phyloP scores from a whole-genome alignment of 805 yeast genomes.

The Lipomyces kockii region DNA sequence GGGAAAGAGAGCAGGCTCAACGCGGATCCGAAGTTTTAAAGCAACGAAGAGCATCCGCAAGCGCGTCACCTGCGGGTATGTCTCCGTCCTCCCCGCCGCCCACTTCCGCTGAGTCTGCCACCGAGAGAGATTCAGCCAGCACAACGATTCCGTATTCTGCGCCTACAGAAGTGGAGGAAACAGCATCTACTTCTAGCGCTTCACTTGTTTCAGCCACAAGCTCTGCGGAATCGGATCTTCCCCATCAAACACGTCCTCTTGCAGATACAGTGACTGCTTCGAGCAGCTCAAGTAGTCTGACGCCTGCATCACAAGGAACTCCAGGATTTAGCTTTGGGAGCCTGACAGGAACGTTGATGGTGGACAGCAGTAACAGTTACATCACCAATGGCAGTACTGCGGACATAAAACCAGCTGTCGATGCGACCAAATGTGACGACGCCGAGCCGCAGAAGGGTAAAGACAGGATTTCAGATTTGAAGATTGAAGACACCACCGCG shows the following conservation, averaged over 20 bases:
- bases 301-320: neutral
- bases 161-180: neutral
- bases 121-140: neutral
- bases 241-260: neutral
- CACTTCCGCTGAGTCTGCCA: neutral
- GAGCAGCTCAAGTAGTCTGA: constrained; percentile 11
- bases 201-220: constrained; percentile 9
- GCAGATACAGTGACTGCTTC: constrained; percentile 8
- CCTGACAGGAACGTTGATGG: constrained; percentile 10
- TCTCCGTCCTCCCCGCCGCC: neutral
- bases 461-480: neutral
- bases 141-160: constrained; percentile 2
- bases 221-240: constrained; percentile 4
- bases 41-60: constrained; percentile 11
- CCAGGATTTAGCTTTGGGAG: constrained; percentile 7
- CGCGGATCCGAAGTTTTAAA: constrained; percentile 17
- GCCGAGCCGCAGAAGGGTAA: neutral
- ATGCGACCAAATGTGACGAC: neutral
- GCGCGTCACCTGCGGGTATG: neutral
- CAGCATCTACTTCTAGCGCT: constrained; percentile 9
- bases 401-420: neutral
- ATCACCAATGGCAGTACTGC: constrained; percentile 3
- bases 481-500: constrained; percentile 7
- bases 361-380: neutral
- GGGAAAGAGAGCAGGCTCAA: constrained; percentile 40